Evolutionary conservation across 306 rosid genomes (phyloP).

Genomic region (cucumber (Cucumis sativus)): DNA sequence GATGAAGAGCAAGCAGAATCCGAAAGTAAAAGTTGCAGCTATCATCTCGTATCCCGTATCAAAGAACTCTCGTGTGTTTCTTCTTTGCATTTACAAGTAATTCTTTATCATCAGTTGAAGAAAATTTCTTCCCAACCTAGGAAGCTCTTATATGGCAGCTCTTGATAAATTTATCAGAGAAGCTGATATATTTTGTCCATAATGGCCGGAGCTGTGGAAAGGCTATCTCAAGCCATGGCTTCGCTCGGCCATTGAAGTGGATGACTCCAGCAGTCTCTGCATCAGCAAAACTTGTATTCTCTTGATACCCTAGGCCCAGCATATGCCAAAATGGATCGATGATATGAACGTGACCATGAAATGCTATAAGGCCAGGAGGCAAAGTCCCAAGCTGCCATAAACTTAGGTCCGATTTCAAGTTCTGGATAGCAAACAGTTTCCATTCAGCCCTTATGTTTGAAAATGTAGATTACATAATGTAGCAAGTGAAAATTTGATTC

Average conservation of each 20-base stretch:
- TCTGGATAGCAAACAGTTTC: constrained; percentile 31
- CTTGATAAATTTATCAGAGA: constrained; percentile 87
- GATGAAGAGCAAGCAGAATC: constrained; percentile 24
- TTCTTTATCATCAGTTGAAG: constrained; percentile 22
- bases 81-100: constrained; percentile 21
- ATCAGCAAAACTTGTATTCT: constrained; percentile 58
- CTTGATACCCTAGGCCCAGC: constrained; percentile 95
- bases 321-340: constrained; percentile 97
- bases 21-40: constrained; percentile 12
- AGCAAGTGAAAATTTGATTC: not conserved
- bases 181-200: constrained; percentile 74
- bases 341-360: constrained; percentile 73
- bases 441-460: not conserved
- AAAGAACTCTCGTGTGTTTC: constrained; percentile 24
- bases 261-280: constrained; percentile 73
- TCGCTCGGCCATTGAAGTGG: constrained; percentile 96
- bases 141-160: constrained; percentile 69
- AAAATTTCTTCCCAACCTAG: constrained; percentile 26
- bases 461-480: not conserved
- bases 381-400: constrained; percentile 98
- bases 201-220: constrained; percentile 61
- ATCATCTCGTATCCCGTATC: not conserved
- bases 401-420: constrained; percentile 90
- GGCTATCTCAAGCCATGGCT: constrained; percentile 97
- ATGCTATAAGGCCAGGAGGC: constrained; percentile 98